A percentile compares a stretch with the other conserved stretches of the same genome.
Conservation (phyloP, 2,329 filamentous ascomycete genomes). For the Coniella vitis region DNA sequence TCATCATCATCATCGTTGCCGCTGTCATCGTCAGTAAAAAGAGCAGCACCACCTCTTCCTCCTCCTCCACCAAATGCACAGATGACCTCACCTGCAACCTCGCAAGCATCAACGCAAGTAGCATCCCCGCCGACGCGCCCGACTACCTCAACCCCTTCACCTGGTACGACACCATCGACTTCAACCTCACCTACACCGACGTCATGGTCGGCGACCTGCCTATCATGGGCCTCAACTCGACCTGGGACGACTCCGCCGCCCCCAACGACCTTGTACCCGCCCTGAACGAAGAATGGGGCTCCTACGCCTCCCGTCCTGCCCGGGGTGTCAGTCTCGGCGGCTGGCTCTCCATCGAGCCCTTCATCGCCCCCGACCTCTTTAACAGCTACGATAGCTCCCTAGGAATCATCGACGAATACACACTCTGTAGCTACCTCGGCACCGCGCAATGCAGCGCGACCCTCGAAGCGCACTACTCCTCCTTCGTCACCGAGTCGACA, state of each 20-base stretch:
- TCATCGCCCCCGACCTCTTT: constrained; percentile 92
- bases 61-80: constrained; percentile 11
- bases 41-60: constrained; percentile 27
- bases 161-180: constrained; percentile 84
- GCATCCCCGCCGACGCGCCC: constrained; percentile 58
- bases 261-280: constrained; percentile 77
- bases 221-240: constrained; percentile 78
- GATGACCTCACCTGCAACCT: constrained; percentile 38
- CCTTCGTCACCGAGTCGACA: constrained; percentile 77
- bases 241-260: constrained; percentile 75
- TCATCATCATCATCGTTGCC: constrained; percentile 62
- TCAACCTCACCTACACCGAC: constrained; percentile 91
- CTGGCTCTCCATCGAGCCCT: constrained; percentile 90
- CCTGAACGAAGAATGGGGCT: constrained; percentile 66
- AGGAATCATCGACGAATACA: constrained; percentile 83
- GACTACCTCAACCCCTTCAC: constrained; percentile 82
- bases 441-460: constrained; percentile 52
- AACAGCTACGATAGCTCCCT: constrained; percentile 52
- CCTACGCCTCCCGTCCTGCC: constrained; percentile 72
- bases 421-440: constrained; percentile 65
- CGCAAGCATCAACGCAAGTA: constrained; percentile 44
- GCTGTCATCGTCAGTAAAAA: constrained; percentile 62
- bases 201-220: constrained; percentile 79
- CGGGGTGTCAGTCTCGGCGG: constrained; percentile 89
- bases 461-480: constrained; percentile 87